These are phyloP conservation scores for Aspergillus sp. DNA, from an alignment of 2,329 filamentous ascomycete genomes.

Conservation along the genomic window DNA sequence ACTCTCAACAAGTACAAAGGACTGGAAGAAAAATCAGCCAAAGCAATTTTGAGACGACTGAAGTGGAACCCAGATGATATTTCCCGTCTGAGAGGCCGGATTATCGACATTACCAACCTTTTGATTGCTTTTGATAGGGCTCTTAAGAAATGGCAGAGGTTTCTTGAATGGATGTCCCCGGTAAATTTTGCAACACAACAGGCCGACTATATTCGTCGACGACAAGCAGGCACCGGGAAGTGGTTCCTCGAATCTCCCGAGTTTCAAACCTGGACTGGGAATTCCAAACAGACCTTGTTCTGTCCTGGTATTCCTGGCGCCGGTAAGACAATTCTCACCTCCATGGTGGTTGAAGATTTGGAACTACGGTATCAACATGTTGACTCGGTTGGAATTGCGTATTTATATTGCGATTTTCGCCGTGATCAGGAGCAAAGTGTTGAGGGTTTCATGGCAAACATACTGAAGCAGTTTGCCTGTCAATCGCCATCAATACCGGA, in stretches of 20 bases:
- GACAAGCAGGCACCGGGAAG: conserved; percentile 11
- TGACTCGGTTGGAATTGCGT: no score
- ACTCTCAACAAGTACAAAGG: not conserved
- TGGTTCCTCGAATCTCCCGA: conserved; percentile 16
- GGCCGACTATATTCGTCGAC: conserved; percentile 7
- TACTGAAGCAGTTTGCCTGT: no score
- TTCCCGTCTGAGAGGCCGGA: conserved; percentile 15
- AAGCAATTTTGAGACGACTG: conserved; percentile 20
- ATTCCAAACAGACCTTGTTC: conserved; percentile 5
- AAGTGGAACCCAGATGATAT: conserved; percentile 10
- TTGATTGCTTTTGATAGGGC: not conserved
- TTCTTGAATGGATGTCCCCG: no score
- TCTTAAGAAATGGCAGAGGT: no score
- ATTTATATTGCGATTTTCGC: no score
- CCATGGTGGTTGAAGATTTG: no score
- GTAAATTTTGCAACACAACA: conserved; percentile 9
- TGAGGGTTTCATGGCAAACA: no score
- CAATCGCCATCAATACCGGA: no score
- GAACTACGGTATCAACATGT: no score
- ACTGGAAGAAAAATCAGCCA: not conserved
- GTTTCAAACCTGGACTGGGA: conserved; percentile 10
- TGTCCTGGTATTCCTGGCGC: conserved; percentile 3
- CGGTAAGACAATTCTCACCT: no score
- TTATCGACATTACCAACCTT: not conserved
- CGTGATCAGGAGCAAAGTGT: no score